Evolutionary conservation across 495 filamentous ascomycete species (phyloP), one percentile per base, ranked within the genome.

Genomic region (Neurospora pannonica): DNA sequence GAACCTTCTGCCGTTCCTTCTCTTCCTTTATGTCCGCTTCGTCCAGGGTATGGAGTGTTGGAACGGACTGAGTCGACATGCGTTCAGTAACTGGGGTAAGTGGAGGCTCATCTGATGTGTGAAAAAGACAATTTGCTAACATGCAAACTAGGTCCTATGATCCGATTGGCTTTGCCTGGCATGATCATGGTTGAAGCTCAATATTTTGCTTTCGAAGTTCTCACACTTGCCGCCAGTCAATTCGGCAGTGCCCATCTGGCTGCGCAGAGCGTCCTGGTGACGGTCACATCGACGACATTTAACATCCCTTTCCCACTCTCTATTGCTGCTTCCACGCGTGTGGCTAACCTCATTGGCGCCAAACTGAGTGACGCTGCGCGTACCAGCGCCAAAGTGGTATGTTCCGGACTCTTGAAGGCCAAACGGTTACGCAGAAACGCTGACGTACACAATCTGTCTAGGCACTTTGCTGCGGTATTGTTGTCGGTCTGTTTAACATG

Each of bases 111-210:
- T 19, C 5, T 48, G 11, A 21, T 38, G 21, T 28, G 15, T 69
- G 54, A 7, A 36, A 7, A 38, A 17, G 28, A 28, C 60, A 10
- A 43, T 15, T 5, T 7, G 62, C 37, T 71, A n/a, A 71, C 71
- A 31, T 69, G 8, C 54, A n/a, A 38, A 24, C 67, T 75, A 81
- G 76, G 72, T n/a, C 91, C 90, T 7, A 94, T 94, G 93, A 87
- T 96, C 79, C 87, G 87, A 34, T 89, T 97, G 34, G 92, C 93
- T 4, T 79, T 96, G 10, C 93, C 93, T 0, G 93, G 93, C 7
- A 86, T 97, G 75, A 83, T 94, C 62, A 96, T 95, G 92, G 90
- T 97, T 2, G 90, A 94, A 78, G 93, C 94, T 11, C 93, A 96
- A 78, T 93, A 89, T 75, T 87, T 94, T 8, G 92, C 90, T 5